Percentiles rank a stretch among this genome's conserved stretches.
These are phyloP conservation scores for Trametes hirsuta DNA, from an alignment of 1,284 basidiomycete species.

Conservation along the genomic window DNA sequence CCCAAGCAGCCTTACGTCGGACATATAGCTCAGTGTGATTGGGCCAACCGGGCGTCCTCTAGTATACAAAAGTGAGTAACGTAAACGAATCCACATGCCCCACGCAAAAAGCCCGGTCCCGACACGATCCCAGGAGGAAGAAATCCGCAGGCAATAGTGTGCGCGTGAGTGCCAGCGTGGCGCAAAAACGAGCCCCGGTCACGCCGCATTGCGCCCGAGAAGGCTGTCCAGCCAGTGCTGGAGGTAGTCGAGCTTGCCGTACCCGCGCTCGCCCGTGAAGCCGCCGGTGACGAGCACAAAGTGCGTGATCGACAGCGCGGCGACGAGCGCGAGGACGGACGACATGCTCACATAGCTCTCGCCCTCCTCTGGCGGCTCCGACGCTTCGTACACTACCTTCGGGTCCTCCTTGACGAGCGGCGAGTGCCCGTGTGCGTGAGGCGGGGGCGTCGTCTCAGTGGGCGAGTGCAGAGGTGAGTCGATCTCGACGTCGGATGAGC, in stretches of 20 bases:
- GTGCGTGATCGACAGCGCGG: slow-evolving; percentile 54
- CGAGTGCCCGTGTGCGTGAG: not conserved
- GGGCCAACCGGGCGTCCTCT: not conserved
- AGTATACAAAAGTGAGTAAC: slow-evolving; percentile 4
- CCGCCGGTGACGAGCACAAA: slow-evolving; percentile 53
- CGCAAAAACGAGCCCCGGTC: not conserved
- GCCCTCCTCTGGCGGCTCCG: slow-evolving; percentile 7
- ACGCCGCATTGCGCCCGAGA: slow-evolving; percentile 13
- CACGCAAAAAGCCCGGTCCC: not conserved
- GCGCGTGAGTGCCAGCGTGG: not conserved
- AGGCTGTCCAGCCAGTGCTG: slow-evolving; percentile 42
- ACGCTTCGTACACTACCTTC: slow-evolving; percentile 25
- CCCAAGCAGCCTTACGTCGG: too few relatives aligned
- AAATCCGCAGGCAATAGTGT: not conserved
- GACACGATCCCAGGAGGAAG: not conserved
- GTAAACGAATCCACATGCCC: not conserved
- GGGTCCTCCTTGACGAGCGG: slow-evolving; percentile 16
- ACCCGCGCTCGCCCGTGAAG: slow-evolving; percentile 51
- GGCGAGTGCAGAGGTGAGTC: slow-evolving; percentile 23
- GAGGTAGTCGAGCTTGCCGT: slow-evolving; percentile 47
- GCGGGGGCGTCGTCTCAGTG: slow-evolving; percentile 23
- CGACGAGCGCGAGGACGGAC: slow-evolving; percentile 48
- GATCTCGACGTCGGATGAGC: slow-evolving; percentile 25
- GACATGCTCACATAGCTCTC: slow-evolving; percentile 38
- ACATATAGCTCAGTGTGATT: too few relatives aligned